Conservation (phyloP, 352 stramenopile genomes). For the Pythium guiyangense region DNA sequence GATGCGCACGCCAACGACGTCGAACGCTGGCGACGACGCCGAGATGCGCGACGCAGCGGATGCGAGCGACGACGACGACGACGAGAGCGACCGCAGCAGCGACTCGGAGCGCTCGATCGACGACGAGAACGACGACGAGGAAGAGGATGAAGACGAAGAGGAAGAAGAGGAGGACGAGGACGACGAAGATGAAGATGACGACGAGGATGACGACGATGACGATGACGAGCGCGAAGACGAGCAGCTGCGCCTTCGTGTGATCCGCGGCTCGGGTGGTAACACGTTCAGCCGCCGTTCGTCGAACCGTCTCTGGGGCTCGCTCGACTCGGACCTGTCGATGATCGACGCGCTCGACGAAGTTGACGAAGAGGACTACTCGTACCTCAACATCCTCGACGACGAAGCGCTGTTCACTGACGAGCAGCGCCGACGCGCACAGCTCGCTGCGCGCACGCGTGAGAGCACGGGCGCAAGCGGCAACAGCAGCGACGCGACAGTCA, state of each 20-base stretch:
- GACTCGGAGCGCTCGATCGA: slow-evolving; percentile 46
- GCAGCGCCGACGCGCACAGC: slow-evolving; percentile 36
- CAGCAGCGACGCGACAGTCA: not conserved
- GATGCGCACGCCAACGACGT: slow-evolving; percentile 52
- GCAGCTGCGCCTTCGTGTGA: slow-evolving; percentile 43
- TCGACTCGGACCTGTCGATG: slow-evolving; percentile 64
- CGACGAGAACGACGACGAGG: slow-evolving; percentile 20
- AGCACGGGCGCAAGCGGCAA: not conserved
- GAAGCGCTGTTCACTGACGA: slow-evolving; percentile 55
- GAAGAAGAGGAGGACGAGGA: slow-evolving; percentile 34
- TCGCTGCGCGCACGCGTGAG: slow-evolving; percentile 18
- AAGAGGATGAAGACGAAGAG: slow-evolving; percentile 17
- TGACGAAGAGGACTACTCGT: slow-evolving; percentile 83
- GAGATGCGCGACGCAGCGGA: slow-evolving; percentile 50
- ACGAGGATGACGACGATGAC: slow-evolving; percentile 52
- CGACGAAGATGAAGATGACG: slow-evolving; percentile 62
- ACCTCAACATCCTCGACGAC: slow-evolving; percentile 69
- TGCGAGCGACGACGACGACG: slow-evolving; percentile 44
- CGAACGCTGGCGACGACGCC: slow-evolving; percentile 32
- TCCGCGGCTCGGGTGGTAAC: slow-evolving; percentile 29
- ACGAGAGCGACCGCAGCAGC: slow-evolving; percentile 52
- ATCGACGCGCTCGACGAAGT: slow-evolving; percentile 78
- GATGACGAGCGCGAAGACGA: slow-evolving; percentile 63
- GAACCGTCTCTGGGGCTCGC: slow-evolving; percentile 58
- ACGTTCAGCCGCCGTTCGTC: slow-evolving; percentile 28